Conservation (phyloP, 2,329 filamentous ascomycete genomes). For the Mycosphaerella arachidis region DNA sequence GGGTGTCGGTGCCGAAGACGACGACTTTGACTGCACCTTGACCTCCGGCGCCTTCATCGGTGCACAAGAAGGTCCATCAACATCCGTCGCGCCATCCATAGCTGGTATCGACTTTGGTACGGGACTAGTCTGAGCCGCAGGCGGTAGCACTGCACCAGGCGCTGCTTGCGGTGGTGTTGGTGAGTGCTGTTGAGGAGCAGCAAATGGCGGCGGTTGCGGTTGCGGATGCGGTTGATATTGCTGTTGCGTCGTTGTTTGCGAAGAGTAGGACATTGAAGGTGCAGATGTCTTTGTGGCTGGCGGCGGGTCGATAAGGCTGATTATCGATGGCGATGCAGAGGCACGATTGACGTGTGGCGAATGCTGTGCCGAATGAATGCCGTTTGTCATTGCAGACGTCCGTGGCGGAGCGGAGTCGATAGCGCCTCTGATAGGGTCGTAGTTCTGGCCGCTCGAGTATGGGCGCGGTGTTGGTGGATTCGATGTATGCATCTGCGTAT, state of each 20-base stretch:
- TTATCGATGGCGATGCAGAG: conserved; percentile 88
- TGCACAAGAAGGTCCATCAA: conserved; percentile 23
- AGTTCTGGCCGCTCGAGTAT: conserved; percentile 71
- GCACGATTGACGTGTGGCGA: conserved; percentile 58
- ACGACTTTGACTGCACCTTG: conserved; percentile 26
- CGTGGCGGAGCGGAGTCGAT: conserved; percentile 27
- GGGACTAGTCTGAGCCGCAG: conserved; percentile 11
- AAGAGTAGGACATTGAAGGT: conserved; percentile 28
- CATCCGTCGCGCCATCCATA: conserved; percentile 32
- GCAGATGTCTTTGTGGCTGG: conserved; percentile 32
- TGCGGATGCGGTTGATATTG: conserved; percentile 10
- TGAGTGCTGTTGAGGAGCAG: conserved; percentile 17
- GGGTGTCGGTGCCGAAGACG: conserved; percentile 25
- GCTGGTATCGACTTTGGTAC: conserved; percentile 9
- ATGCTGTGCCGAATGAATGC: conserved; percentile 32
- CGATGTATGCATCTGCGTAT: conserved; percentile 36
- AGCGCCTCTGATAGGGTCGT: conserved; percentile 81
- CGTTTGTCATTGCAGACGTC: conserved; percentile 18
- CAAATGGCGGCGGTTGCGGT: conserved; percentile 15
- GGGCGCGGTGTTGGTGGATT: conserved; percentile 37
- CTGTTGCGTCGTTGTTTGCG: conserved; percentile 23
- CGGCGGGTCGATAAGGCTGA: conserved; percentile 77
- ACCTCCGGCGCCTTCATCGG: conserved; percentile 14
- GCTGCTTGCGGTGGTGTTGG: conserved; percentile 19
- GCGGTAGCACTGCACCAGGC: conserved; percentile 1